Base-by-base conservation (phyloP, 2,329 filamentous ascomycete genomes). In the Alternaria burnsii region DNA sequence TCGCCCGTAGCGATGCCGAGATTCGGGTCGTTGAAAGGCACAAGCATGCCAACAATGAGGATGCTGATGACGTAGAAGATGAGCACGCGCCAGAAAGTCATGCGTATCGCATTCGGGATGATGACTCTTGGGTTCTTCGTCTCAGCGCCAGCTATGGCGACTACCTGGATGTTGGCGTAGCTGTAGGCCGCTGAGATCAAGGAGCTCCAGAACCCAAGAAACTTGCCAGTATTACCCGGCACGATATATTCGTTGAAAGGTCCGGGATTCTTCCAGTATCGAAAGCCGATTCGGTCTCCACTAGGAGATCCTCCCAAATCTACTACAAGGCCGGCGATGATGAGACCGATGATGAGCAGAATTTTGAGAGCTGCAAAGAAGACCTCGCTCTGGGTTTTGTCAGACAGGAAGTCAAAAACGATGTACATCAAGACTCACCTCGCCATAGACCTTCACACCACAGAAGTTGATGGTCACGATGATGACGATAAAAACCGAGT, bases 201-300 rank as follows among this genome's bases (percentile, higher is more conserved):
- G 3, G 86, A 81, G 54, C 55, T 71, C 72, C 72, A 88, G 67
- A 85, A 87, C 1, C 85, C 86, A 2, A 91, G 80, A 67, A 91
- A 91, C 6, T 82, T 79, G 5, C 89, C 89, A 81, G 82, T 86
- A 0, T 73, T 67, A 0, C 86, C 87, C 0, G 79, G 78, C 68
- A 90, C 88, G 44, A 73, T 68, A 41, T 70, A 62, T 48, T 70
- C 68, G 18, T 68, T 72, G 46, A 76, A 72, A 0, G 88, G 86
- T 1, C 88, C 89, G 0, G 89, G 89, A 14, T 86, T 74, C 42
- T 80, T 84, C 90, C 90, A 93, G 75, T 90, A 91, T 47, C 82
- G 76, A 73, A 91, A 91, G 2, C 89, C 89, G 22, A 73, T 66
- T 5, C 43, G 68, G n/a, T 72, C 70, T 41, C 68, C 63, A 43